phyloP scores from a whole-genome alignment of 495 filamentous ascomycete genomes.

The Sordaria brevicollis region DNA sequence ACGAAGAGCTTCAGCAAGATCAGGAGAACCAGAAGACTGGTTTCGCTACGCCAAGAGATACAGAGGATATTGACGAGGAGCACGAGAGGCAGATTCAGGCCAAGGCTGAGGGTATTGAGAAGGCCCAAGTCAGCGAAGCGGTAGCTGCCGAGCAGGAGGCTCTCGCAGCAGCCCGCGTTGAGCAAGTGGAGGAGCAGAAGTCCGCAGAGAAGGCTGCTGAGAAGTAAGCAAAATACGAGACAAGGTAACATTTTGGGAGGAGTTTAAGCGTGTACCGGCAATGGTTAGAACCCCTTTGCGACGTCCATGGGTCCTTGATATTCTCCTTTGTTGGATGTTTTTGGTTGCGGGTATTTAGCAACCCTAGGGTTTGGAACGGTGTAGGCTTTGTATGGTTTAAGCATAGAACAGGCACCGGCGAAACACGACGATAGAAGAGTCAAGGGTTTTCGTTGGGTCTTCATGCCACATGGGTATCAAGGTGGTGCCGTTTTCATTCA shows the following conservation, averaged over 20 bases:
- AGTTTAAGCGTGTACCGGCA: not conserved
- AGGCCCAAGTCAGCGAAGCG: slow-evolving; percentile 33
- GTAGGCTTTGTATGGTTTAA: not conserved
- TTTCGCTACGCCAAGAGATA: slow-evolving; percentile 69
- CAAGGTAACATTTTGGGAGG: not conserved
- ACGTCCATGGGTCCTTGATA: not conserved
- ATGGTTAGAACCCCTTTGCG: not conserved
- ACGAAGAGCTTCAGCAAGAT: slow-evolving; percentile 91
- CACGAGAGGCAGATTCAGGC: slow-evolving; percentile 36
- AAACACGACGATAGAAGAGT: not conserved
- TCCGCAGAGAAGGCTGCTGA: not conserved
- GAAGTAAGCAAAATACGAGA: not conserved
- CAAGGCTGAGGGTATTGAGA: slow-evolving; percentile 25
- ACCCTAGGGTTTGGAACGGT: not conserved
- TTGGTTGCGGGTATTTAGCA: not conserved
- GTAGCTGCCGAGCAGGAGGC: slow-evolving; percentile 33
- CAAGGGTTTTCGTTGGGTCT: not conserved
- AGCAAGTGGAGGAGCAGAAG: slow-evolving; percentile 16
- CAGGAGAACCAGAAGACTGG: slow-evolving; percentile 56
- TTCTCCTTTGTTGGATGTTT: not conserved
- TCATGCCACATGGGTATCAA: not conserved
- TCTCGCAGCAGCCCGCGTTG: slow-evolving; percentile 8
- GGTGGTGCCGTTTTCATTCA: not conserved
- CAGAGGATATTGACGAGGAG: slow-evolving; percentile 70
- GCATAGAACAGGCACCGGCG: not conserved